A percentile compares a stretch with the other conserved stretches of the same genome.
These are phyloP conservation scores for Dothideomycetes sp. DNA, from an alignment of 2,329 filamentous ascomycete species.

Conservation along the genomic window DNA sequence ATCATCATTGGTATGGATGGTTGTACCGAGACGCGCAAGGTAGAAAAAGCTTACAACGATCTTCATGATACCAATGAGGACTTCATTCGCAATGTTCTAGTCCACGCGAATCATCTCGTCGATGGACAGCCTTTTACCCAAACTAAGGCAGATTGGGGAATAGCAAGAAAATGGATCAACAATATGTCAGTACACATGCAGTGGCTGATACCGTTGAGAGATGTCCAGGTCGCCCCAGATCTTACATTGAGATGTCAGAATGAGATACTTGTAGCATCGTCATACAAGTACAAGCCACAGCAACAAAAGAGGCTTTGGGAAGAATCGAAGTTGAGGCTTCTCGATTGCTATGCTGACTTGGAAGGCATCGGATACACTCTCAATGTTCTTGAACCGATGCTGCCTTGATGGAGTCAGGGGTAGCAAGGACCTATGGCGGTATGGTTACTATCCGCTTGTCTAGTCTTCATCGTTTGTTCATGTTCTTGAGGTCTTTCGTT, in stretches of 20 bases:
- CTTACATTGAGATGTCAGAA: background rate
- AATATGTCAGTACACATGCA: background rate
- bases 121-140: background rate
- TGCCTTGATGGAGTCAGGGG: no score
- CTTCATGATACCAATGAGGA: background rate
- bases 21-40: constrained; percentile 1
- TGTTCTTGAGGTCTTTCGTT: no score
- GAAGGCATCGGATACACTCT: constrained; percentile 2
- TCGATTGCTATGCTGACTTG: background rate
- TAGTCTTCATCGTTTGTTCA: no score
- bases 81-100: constrained; percentile 7
- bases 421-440: no score
- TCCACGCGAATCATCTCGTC: background rate
- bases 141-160: constrained; percentile 5
- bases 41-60: constrained; percentile 5
- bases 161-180: background rate
- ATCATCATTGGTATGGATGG: constrained; percentile 4
- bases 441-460: no score
- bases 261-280: constrained; percentile 1
- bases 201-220: background rate
- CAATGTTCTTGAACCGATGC: no score
- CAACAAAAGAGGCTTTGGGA: constrained; percentile 4
- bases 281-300: constrained; percentile 1
- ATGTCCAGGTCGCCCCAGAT: background rate
- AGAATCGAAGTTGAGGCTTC: background rate